These are phyloP conservation scores for Penicillium dipodomyicola DNA, from an alignment of 495 filamentous ascomycete genomes.

Conservation along the genomic window DNA sequence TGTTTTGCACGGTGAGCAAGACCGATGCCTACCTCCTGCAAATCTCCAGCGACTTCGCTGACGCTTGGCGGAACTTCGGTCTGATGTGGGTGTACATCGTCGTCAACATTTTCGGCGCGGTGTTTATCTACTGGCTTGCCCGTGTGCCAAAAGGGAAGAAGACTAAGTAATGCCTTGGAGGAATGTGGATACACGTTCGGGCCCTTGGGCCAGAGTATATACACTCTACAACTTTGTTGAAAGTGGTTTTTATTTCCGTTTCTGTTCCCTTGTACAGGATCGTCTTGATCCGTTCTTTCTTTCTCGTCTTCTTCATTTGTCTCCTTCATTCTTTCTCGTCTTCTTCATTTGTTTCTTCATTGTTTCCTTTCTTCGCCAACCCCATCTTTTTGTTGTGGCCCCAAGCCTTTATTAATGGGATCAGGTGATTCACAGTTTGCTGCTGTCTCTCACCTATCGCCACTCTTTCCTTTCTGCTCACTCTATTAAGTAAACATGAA, in stretches of 20 bases:
- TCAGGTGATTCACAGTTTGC: too few relatives aligned
- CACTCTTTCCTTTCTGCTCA: too few relatives aligned
- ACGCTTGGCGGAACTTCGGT: slow-evolving; percentile 74
- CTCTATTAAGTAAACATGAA: too few relatives aligned
- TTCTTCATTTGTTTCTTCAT: not conserved
- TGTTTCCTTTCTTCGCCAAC: not conserved
- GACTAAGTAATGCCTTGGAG: not conserved
- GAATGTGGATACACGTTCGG: not conserved
- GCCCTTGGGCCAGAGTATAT: not conserved
- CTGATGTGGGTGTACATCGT: slow-evolving; percentile 63
- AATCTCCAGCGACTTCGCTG: slow-evolving; percentile 51
- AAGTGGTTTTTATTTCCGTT: not conserved
- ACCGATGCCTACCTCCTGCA: slow-evolving; percentile 61
- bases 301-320: not conserved
- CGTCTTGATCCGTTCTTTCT: not conserved
- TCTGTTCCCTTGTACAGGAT: not conserved
- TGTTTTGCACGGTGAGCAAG: slow-evolving; percentile 57
- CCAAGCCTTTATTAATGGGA: too few relatives aligned
- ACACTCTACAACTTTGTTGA: not conserved
- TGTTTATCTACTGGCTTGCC: slow-evolving; percentile 77
- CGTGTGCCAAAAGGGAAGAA: slow-evolving; percentile 65
- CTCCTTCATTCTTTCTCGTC: not conserved
- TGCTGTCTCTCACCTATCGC: too few relatives aligned
- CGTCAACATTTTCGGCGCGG: slow-evolving; percentile 68
- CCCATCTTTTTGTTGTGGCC: too few relatives aligned